Evolutionary conservation across 1,139 yeast species (phyloP), one percentile per base, ranked within the genome.

Genomic region (Arxiozyma slooffiae): DNA sequence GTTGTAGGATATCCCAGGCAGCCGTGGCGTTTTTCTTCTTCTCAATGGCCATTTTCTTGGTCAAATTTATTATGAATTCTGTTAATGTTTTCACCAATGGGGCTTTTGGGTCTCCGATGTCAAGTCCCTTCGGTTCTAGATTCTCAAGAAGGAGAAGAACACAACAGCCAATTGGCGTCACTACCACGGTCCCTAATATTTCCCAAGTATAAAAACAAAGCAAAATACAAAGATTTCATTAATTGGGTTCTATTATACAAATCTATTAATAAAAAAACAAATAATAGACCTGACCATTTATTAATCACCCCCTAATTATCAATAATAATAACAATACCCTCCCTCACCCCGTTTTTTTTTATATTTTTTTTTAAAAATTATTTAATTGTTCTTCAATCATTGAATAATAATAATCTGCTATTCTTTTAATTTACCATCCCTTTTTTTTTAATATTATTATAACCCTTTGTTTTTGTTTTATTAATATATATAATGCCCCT

Each of bases 1-100:
- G 97, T 77, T 92, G 98, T 77, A 86, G 97, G 78, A 82, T 86
- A 75, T 92, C 95, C 54, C 97, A 92, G 77, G 96, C 95, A 56
- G 74, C 89, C 36, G 79, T 80, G 63, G 96, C 96, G 57, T 92
- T 92, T 82, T 80, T 89, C 65, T 92, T 81, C 84, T 82, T 92
- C 70, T 77, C 95, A 55, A 81, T 85, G 76, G 82, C 84, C 67
- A 72, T 83, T 67, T 84, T 87, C 67, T 71, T 88, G 60, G 86
- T 79, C 64, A 79, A 90, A 55, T 68, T 81, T 56, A 76, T 78
- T 54, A 75, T 86, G 72, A 81, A 90, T 56, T 63, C 75, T 55
- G 60, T 81, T 57, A 72, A 79, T 55, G 74, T 85, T 53, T 50
- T 76, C 64, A 73, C 76, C 68, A 83, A 87, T 61, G 97, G 97